Conservation (phyloP, 176 grass and related monocot species). For the Coix lacrymajobi region DNA sequence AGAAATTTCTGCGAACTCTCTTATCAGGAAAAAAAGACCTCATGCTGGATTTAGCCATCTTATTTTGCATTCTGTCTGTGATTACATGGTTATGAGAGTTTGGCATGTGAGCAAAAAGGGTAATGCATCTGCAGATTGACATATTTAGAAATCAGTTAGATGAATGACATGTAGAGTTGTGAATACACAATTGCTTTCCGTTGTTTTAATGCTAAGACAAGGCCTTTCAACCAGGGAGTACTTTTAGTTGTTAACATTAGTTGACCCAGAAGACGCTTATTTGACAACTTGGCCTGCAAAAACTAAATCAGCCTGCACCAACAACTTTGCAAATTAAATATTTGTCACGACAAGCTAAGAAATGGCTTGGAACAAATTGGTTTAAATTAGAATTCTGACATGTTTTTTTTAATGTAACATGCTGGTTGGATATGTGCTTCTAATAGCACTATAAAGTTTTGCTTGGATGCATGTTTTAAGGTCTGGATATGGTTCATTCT, state of each 20-base stretch:
- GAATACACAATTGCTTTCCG: neutral
- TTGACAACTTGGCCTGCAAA: neutral
- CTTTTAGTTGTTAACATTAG: neutral
- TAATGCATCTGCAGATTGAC: neutral
- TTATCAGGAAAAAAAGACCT: neutral
- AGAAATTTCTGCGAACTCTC: neutral
- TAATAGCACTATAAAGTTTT: conserved; percentile 6
- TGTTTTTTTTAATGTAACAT: neutral
- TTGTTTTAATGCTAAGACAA: conserved; percentile 10
- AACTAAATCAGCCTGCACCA: neutral
- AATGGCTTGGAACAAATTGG: neutral
- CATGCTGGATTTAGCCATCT: neutral
- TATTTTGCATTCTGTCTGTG: neutral
- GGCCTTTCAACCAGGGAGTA: neutral
- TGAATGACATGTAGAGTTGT: neutral
- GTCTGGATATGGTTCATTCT: neutral
- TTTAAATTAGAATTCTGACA: neutral
- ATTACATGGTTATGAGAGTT: neutral
- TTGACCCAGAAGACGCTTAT: neutral
- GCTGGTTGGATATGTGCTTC: neutral
- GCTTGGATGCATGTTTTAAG: neutral
- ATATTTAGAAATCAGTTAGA: neutral
- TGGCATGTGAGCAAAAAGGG: conserved; percentile 2
- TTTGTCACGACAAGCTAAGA: conserved; percentile 17
- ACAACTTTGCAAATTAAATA: neutral